These are phyloP conservation scores for Annulohypoxylon moriforme DNA, from an alignment of 495 filamentous ascomycete genomes.

Conservation along the genomic window DNA sequence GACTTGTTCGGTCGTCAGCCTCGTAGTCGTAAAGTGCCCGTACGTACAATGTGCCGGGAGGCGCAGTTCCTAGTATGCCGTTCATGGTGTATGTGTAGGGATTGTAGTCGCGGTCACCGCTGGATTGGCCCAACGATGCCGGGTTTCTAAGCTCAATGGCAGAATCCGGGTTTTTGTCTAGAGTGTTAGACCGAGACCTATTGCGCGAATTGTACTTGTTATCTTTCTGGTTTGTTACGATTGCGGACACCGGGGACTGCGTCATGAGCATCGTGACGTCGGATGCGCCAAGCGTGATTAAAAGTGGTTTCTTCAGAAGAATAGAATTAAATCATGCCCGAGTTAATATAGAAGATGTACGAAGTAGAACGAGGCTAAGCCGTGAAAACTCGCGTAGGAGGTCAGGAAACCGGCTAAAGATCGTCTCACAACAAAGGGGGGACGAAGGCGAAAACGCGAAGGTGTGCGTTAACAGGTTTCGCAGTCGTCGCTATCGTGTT, in stretches of 20 bases:
- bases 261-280: constrained; percentile 64
- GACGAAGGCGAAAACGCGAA: constrained; percentile 16
- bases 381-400: constrained; percentile 26
- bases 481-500: constrained; percentile 32
- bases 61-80: constrained; percentile 75
- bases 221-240: constrained; percentile 57
- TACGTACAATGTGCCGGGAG: constrained; percentile 86
- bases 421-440: constrained; percentile 19
- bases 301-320: constrained; percentile 25
- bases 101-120: constrained; percentile 51
- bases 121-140: constrained; percentile 52
- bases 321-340: constrained; percentile 44
- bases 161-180: constrained; percentile 46
- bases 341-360: constrained; percentile 19
- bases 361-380: constrained; percentile 28
- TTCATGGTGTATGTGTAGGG: constrained; percentile 66
- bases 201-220: constrained; percentile 52
- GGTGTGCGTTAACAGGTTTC: constrained; percentile 20
- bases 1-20: constrained; percentile 93
- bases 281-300: constrained; percentile 43
- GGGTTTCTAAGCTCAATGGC: constrained; percentile 48
- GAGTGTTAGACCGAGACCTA: constrained; percentile 48
- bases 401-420: constrained; percentile 4
- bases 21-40: constrained; percentile 97
- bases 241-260: constrained; percentile 61